Evolutionary conservation across 768 basidiomycete species (phyloP).

Genomic region (Boletus subcaerulescens): DNA sequence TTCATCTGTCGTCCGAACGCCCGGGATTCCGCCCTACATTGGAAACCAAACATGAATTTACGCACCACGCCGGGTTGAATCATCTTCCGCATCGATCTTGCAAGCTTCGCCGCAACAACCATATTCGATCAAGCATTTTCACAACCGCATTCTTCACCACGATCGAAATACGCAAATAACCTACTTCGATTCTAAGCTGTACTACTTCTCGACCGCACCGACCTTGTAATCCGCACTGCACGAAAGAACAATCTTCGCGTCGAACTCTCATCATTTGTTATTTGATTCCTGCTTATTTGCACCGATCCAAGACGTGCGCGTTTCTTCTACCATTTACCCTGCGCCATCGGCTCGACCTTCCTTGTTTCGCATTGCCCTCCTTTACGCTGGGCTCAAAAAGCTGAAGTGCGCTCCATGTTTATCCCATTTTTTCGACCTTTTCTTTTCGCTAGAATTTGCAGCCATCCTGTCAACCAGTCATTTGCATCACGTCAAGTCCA

Average conservation of each 20-base stretch:
- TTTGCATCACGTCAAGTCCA: conserved; percentile 27
- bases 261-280: conserved; percentile 30
- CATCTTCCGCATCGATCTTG: conserved; percentile 33
- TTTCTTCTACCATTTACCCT: conserved; percentile 30
- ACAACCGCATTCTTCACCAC: conserved; percentile 22
- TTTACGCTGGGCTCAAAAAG: conserved; percentile 22
- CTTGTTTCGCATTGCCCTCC: conserved; percentile 19
- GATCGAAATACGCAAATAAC: conserved; percentile 26
- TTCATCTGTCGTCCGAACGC: conserved; percentile 19
- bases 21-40: conserved; percentile 17
- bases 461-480: conserved; percentile 18
- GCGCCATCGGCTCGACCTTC: conserved; percentile 24
- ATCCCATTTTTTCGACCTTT: conserved; percentile 7
- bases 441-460: conserved; percentile 27
- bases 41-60: conserved; percentile 27
- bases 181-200: conserved; percentile 20
- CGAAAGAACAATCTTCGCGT: conserved; percentile 34
- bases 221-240: conserved; percentile 22
- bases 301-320: conserved; percentile 28
- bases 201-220: conserved; percentile 15
- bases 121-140: conserved; percentile 27
- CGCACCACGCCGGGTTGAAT: conserved; percentile 17
- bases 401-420: conserved; percentile 30
- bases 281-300: conserved; percentile 36
- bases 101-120: conserved; percentile 17